Evolutionary conservation across 2,329 filamentous ascomycete species (phyloP).

Genomic region (Bimuria novae-zelandiae): DNA sequence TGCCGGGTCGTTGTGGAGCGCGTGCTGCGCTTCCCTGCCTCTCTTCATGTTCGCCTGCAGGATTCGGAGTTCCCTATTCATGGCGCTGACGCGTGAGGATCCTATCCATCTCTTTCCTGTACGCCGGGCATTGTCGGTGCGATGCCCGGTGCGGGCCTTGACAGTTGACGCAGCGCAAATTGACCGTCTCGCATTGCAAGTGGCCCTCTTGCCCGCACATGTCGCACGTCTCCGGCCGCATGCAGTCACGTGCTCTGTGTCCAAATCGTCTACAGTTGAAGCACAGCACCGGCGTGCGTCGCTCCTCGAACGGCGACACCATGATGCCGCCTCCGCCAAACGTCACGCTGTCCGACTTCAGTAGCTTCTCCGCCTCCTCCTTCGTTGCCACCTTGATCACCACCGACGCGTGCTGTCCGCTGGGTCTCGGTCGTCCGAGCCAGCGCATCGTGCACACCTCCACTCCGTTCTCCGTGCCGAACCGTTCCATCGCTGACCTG

Average conservation of each 20-base stretch:
- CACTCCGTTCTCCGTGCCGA: no score
- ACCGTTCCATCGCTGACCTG: constrained; percentile 14
- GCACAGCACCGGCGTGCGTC: constrained; percentile 13
- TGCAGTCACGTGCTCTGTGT: constrained; percentile 16
- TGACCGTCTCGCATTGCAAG: constrained; percentile 9
- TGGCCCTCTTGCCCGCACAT: constrained; percentile 13
- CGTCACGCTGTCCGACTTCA: constrained; percentile 13
- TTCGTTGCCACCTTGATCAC: constrained; percentile 18
- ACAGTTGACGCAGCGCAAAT: constrained; percentile 14
- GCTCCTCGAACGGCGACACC: constrained; percentile 13
- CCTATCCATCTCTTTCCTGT: constrained; percentile 9
- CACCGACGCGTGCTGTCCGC: no score
- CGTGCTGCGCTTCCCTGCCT: no score
- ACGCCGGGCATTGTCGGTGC: constrained; percentile 6
- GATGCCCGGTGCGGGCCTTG: constrained; percentile 4
- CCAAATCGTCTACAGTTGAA: constrained; percentile 13
- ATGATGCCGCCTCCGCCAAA: constrained; percentile 13
- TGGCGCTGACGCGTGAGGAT: constrained; percentile 10
- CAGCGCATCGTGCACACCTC: no score
- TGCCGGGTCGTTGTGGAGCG: no score
- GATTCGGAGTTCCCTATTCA: no score
- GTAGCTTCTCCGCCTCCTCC: constrained; percentile 17
- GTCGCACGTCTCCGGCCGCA: constrained; percentile 3
- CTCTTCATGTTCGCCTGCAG: no score
- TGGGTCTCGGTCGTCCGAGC: no score